Evolutionary conservation across 208 protist species (phyloP).

Genomic region (Leishmania turanica): DNA sequence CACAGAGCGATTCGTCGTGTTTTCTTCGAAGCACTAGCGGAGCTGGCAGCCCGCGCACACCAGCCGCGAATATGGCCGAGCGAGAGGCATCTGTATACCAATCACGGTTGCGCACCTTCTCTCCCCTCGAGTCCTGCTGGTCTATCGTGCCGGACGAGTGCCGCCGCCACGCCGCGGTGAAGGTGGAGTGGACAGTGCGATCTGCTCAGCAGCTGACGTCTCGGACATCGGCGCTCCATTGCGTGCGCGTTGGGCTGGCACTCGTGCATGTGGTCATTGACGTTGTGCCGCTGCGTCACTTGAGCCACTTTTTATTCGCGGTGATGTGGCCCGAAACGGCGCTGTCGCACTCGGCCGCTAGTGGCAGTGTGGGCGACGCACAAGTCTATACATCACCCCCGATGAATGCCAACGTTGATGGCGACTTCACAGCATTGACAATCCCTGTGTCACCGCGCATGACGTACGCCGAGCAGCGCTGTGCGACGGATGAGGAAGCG

Average conservation of each 20-base stretch:
- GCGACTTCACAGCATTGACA: constrained; percentile 17
- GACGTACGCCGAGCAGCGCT: constrained; percentile 27
- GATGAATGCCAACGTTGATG: neutral
- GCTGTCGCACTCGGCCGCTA: neutral
- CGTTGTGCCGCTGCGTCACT: constrained; percentile 23
- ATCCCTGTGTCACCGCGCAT: constrained; percentile 3
- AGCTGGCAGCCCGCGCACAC: neutral
- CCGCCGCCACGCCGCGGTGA: constrained; percentile 12
- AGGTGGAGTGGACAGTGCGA: constrained; percentile 20
- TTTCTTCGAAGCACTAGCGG: neutral
- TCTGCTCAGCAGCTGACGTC: constrained; percentile 20
- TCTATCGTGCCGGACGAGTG: constrained; percentile 31
- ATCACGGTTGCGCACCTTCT: neutral
- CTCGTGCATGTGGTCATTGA: constrained; percentile 19
- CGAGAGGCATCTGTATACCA: neutral
- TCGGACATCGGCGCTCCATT: constrained; percentile 15
- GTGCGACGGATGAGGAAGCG: constrained; percentile 3
- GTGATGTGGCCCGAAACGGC: constrained; percentile 19
- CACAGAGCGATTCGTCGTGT: neutral
- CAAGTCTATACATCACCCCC: neutral
- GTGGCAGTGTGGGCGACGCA: neutral
- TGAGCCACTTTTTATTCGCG: constrained; percentile 29
- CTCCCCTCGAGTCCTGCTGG: constrained; percentile 34
- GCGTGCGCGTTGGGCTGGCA: constrained; percentile 5
- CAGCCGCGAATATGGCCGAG: neutral